Evolutionary conservation across 495 filamentous ascomycete species (phyloP), one percentile per base, ranked within the genome.

Genomic region (Neohortaea acidophila): DNA sequence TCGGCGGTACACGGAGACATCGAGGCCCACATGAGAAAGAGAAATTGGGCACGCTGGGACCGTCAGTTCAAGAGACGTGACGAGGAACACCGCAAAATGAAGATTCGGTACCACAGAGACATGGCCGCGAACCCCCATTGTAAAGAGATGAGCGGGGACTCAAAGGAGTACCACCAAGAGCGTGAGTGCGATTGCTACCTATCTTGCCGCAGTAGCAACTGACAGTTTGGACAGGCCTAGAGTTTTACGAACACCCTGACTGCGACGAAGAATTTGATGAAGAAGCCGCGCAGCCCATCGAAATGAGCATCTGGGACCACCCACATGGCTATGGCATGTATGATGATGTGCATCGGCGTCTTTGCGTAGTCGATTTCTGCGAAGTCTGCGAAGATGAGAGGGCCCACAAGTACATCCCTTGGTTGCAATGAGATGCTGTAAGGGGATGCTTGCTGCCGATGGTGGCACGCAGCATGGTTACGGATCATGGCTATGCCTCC

Each of bases 1-100:
- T 3, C 15, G 3, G 18, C 39, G 6, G 34, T 44, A 3, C 41
- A 44, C 36, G 41, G 35, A 21, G 36, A 30, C 24, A 13, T 44
- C 19, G 12, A 24, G 12, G 34, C 11, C 7, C 36, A 38, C 19
- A 39, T 44, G 41, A 11, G 14, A 20, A 14, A 39, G 36, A 39
- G 39, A 19, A 8, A 13, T 15, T 19, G 20, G 17, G 23, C 17
- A 15, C 31, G 15, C 2, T 13, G 20, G n/a, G 17, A 30, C 3
- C n/a, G 37, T 6, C 20, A 40, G 27, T 17, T 4, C 4, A 3
- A 32, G 25, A 40, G 32, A n/a, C 17, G 23, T 21, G 6, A 8
- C 11, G 11, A 31, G 11, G 12, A 4, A 13, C 30, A 40, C 25
- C 24, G 23, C 6, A 21, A 30, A 20, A 10, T 40, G 4, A 40